These are phyloP conservation scores for Tagetes patula DNA, from an alignment of 129 eudicot genomes.

Conservation along the genomic window DNA sequence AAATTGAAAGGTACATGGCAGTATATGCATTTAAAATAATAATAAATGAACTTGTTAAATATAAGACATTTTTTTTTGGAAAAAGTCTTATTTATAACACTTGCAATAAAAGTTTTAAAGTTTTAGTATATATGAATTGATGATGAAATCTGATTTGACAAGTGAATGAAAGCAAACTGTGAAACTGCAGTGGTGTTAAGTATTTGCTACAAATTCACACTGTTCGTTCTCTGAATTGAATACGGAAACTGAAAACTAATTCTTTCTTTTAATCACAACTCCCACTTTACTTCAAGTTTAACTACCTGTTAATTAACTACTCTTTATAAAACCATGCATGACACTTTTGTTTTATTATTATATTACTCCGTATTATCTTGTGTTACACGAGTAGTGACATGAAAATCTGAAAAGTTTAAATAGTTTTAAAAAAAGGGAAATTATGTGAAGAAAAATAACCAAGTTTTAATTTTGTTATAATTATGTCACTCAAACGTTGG, in stretches of 20 bases:
- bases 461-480: too few species aligned
- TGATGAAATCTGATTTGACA: constrained; percentile 65
- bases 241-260: constrained; percentile 30
- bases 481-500: too few species aligned
- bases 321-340: not conserved
- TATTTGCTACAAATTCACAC: constrained; percentile 40
- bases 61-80: too few species aligned
- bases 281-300: constrained; percentile 19
- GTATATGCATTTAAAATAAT: too few species aligned
- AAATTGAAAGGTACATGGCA: too few species aligned
- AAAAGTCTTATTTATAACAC: too few species aligned
- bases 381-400: too few species aligned
- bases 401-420: too few species aligned
- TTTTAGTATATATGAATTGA: constrained; percentile 1
- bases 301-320: not conserved
- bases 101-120: too few species aligned
- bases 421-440: too few species aligned
- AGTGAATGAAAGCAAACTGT: constrained; percentile 40
- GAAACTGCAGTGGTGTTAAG: constrained; percentile 21
- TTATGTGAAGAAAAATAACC: too few species aligned
- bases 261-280: constrained; percentile 23
- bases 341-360: constrained; percentile 17
- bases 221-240: constrained; percentile 52
- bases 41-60: too few species aligned
- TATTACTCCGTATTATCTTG: not conserved